These are phyloP conservation scores for Elongisporangium anandrum DNA, from an alignment of 352 stramenopile species.

Conservation along the genomic window DNA sequence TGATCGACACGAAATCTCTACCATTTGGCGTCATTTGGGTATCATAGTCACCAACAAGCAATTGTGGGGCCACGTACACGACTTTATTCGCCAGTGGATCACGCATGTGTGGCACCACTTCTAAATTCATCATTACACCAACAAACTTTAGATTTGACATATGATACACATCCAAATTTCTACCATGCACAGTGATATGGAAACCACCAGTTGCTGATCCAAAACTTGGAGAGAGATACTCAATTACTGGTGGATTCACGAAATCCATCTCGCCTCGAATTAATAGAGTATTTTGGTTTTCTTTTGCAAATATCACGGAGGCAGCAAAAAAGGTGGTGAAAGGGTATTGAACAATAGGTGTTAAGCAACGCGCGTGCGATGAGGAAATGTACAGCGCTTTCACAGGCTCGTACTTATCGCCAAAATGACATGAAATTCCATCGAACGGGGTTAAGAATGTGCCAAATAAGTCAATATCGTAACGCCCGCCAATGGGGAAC, in stretches of 20 bases:
- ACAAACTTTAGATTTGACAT: slow-evolving; percentile 11
- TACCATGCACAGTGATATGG: slow-evolving; percentile 7
- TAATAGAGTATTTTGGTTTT: slow-evolving; percentile 10
- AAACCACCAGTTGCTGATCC: slow-evolving; percentile 22
- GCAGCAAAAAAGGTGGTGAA: slow-evolving; percentile 9
- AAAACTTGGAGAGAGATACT: slow-evolving; percentile 16
- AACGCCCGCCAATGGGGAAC: slow-evolving; percentile 11
- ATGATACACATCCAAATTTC: too few species aligned
- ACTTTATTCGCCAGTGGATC: slow-evolving; percentile 1
- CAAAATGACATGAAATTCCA: slow-evolving; percentile 26
- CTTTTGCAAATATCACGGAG: slow-evolving; percentile 1
- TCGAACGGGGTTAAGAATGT: slow-evolving; percentile 15
- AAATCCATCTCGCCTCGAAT: slow-evolving; percentile 19
- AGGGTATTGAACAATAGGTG: slow-evolving; percentile 7
- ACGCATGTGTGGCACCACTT: too few species aligned
- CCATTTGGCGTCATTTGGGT: slow-evolving; percentile 33
- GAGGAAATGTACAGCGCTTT: slow-evolving; percentile 15
- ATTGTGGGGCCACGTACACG: slow-evolving; percentile 15
- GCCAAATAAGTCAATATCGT: slow-evolving; percentile 20
- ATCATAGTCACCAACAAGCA: slow-evolving; percentile 20
- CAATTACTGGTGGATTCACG: slow-evolving; percentile 3
- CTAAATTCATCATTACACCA: background rate
- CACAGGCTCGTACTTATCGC: slow-evolving; percentile 6
- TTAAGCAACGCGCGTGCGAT: slow-evolving; percentile 19
- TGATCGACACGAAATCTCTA: slow-evolving; percentile 19